phyloP scores from a whole-genome alignment of 495 filamentous ascomycete genomes.

The Annulohypoxylon moriforme region DNA sequence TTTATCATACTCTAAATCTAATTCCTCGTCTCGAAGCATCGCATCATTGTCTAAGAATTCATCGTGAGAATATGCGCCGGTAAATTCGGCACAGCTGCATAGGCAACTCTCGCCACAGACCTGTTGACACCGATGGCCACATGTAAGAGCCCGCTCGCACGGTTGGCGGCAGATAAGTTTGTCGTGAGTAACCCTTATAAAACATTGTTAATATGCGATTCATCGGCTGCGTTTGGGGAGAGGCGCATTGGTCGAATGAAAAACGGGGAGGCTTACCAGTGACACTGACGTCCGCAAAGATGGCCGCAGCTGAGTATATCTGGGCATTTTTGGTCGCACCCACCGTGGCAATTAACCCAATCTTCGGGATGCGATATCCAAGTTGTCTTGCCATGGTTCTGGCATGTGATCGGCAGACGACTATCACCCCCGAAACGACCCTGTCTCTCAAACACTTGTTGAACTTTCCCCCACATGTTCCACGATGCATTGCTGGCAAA shows the following conservation, averaged over 20 bases:
- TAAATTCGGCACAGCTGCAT: slow-evolving; percentile 50
- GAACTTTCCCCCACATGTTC: slow-evolving; percentile 55
- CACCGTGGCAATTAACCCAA: slow-evolving; percentile 66
- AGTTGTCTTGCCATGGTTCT: slow-evolving; percentile 49
- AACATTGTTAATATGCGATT: slow-evolving; percentile 45
- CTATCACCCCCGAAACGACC: slow-evolving; percentile 30
- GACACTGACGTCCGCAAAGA: slow-evolving; percentile 57
- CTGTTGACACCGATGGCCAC: slow-evolving; percentile 68
- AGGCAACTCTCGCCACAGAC: slow-evolving; percentile 55
- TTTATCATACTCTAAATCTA: background rate
- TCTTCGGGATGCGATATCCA: slow-evolving; percentile 61
- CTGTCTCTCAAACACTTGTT: slow-evolving; percentile 48
- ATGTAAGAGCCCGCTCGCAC: slow-evolving; percentile 67
- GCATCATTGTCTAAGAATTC: slow-evolving; percentile 21
- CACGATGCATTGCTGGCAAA: slow-evolving; percentile 48
- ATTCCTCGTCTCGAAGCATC: background rate
- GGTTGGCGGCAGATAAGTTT: slow-evolving; percentile 73
- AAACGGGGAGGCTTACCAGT: slow-evolving; percentile 51
- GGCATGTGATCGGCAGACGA: slow-evolving; percentile 56
- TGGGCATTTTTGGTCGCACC: slow-evolving; percentile 65
- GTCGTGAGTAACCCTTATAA: slow-evolving; percentile 67
- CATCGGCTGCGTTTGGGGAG: background rate
- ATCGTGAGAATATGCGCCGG: slow-evolving; percentile 42
- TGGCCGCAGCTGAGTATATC: slow-evolving; percentile 58
- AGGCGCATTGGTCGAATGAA: background rate